phyloP scores from a whole-genome alignment of 208 protist genomes.

The Blastocrithidia nonstop region DNA sequence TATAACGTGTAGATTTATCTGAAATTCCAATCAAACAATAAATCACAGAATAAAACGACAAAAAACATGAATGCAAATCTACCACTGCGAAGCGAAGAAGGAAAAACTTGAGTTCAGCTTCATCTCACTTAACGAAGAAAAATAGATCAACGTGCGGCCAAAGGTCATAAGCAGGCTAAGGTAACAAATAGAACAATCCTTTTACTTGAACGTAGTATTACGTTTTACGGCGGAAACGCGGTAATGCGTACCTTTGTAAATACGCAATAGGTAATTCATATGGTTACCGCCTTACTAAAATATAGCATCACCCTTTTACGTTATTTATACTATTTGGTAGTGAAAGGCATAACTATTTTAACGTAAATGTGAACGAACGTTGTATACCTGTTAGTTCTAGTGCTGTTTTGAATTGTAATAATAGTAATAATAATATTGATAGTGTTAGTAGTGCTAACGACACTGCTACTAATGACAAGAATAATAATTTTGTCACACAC shows the following conservation, averaged over 20 bases:
- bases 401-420: constrained; percentile 28
- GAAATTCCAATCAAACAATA: too few species aligned
- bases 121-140: background rate
- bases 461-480: constrained; percentile 7
- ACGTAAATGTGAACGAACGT: constrained; percentile 8
- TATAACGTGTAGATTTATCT: too few species aligned
- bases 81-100: background rate
- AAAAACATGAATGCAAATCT: too few species aligned
- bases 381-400: constrained; percentile 25
- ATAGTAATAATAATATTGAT: constrained; percentile 5
- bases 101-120: background rate
- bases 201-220: too few species aligned
- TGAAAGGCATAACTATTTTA: constrained; percentile 14
- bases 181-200: too few species aligned
- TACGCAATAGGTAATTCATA: constrained; percentile 17
- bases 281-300: constrained; percentile 56
- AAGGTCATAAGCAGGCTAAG: too few species aligned
- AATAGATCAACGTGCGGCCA: background rate
- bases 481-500: constrained; percentile 3
- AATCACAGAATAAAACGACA: too few species aligned
- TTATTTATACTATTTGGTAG: constrained; percentile 55
- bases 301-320: constrained; percentile 39
- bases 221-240: too few species aligned
- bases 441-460: constrained; percentile 4
- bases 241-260: background rate